A percentile compares a stretch with the other conserved stretches of the same genome.
Conservation (phyloP, 164 flowering plant species). For the Piper longum region DNA sequence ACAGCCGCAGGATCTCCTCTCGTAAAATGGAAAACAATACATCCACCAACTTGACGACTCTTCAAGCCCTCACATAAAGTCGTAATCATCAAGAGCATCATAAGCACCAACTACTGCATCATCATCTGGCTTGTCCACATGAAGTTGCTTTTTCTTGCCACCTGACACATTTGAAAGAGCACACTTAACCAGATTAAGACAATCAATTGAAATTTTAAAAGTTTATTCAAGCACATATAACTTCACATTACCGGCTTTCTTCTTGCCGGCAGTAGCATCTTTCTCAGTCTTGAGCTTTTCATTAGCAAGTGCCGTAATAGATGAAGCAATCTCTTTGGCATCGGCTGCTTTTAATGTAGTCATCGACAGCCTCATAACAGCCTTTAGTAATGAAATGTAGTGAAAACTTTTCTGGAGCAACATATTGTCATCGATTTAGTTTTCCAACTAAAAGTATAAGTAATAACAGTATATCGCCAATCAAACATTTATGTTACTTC, state of each 20-base stretch:
- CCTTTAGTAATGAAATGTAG: conserved; percentile 67
- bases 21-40: not conserved
- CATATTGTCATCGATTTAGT: not conserved
- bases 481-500: no score
- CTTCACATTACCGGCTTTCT: conserved; percentile 53
- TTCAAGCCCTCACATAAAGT: conserved; percentile 49
- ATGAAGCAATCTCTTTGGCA: conserved; percentile 89
- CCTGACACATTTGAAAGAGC: conserved; percentile 13
- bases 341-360: conserved; percentile 68
- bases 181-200: not conserved
- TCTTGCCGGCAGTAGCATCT: conserved; percentile 83
- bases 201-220: not conserved
- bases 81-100: conserved; percentile 61
- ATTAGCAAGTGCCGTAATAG: conserved; percentile 80
- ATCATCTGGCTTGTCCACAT: conserved; percentile 67
- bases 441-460: not conserved
- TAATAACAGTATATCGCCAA: no score
- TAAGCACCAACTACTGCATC: conserved; percentile 32
- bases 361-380: conserved; percentile 81
- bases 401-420: conserved; percentile 81
- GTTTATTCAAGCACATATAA: not conserved
- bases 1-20: not conserved
- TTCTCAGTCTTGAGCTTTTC: conserved; percentile 92
- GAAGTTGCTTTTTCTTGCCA: conserved; percentile 72
- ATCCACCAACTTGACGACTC: not conserved